Conservation (phyloP, 805 yeast genomes). For the Schwanniomyces yamadae region DNA sequence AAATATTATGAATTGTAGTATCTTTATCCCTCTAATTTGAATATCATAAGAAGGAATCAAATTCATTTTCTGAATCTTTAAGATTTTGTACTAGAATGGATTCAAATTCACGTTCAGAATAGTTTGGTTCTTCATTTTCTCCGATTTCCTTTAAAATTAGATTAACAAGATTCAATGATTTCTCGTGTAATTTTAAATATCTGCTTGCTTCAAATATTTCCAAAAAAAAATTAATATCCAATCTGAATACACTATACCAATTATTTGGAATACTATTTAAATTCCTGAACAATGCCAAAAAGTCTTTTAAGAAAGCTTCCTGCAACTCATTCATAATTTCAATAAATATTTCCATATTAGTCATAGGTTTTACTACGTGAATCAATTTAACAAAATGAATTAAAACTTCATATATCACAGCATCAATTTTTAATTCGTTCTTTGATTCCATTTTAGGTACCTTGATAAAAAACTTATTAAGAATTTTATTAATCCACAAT, state of each 20-base stretch:
- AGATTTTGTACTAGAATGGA: slow-evolving; percentile 25
- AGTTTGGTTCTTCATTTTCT: slow-evolving; percentile 20
- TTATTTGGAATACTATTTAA: slow-evolving; percentile 10
- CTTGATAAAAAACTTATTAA: slow-evolving; percentile 23
- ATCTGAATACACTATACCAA: slow-evolving; percentile 28
- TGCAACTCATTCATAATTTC: slow-evolving; percentile 39
- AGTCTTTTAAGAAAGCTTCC: slow-evolving; percentile 31
- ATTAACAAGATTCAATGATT: slow-evolving; percentile 31
- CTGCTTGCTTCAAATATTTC: slow-evolving; percentile 39
- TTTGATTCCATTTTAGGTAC: slow-evolving; percentile 7
- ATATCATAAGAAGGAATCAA: slow-evolving; percentile 27
- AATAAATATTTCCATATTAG: slow-evolving; percentile 34
- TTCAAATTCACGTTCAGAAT: slow-evolving; percentile 28
- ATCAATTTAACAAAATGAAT: slow-evolving; percentile 42
- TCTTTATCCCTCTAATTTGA: neutral
- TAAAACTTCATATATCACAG: slow-evolving; percentile 38
- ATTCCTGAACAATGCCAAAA: slow-evolving; percentile 30
- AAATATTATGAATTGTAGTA: neutral
- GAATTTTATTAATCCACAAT: slow-evolving; percentile 27
- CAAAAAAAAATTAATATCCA: slow-evolving; percentile 38
- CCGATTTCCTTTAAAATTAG: slow-evolving; percentile 27
- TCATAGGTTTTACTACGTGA: slow-evolving; percentile 40
- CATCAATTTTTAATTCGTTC: slow-evolving; percentile 27
- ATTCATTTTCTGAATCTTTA: slow-evolving; percentile 29
- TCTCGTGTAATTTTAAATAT: slow-evolving; percentile 33